phyloP scores from a whole-genome alignment of 108 stramenopile species.

The Nitzschia putrida region DNA sequence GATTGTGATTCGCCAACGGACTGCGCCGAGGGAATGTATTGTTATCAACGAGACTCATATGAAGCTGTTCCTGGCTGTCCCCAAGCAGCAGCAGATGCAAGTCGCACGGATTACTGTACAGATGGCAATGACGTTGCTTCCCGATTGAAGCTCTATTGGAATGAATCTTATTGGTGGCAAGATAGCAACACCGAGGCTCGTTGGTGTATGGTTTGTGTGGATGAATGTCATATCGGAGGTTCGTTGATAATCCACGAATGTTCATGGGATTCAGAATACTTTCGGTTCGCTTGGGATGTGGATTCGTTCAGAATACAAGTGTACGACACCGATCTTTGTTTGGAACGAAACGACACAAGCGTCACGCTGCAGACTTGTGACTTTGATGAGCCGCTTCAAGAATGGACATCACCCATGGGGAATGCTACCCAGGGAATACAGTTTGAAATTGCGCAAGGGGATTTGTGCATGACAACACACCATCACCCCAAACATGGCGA shows the following conservation, averaged over 20 bases:
- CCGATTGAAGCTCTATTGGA: constrained; percentile 26
- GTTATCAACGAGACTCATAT: constrained; percentile 22
- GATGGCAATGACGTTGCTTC: not conserved
- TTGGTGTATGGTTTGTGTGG: constrained; percentile 49
- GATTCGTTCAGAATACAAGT: not conserved
- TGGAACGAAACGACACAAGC: not conserved
- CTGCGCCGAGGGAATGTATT: constrained; percentile 19
- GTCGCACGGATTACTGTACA: constrained; percentile 27
- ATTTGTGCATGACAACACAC: constrained; percentile 19
- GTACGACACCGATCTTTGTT: not conserved
- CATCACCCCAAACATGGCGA: constrained; percentile 37
- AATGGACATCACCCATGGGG: constrained; percentile 7
- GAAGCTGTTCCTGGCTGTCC: constrained; percentile 36
- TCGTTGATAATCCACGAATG: constrained; percentile 6
- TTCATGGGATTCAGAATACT: not conserved
- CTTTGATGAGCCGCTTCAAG: not conserved
- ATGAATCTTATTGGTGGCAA: constrained; percentile 52
- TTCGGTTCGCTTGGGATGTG: not conserved
- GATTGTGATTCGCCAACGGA: constrained; percentile 31
- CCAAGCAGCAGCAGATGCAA: constrained; percentile 5
- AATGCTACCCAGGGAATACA: not conserved
- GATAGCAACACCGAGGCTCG: constrained; percentile 36
- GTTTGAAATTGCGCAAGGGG: constrained; percentile 9
- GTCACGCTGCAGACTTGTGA: constrained; percentile 1
- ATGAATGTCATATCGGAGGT: constrained; percentile 5